Base-by-base conservation (phyloP, 495 filamentous ascomycete species). In the Penicillium argentinense region DNA sequence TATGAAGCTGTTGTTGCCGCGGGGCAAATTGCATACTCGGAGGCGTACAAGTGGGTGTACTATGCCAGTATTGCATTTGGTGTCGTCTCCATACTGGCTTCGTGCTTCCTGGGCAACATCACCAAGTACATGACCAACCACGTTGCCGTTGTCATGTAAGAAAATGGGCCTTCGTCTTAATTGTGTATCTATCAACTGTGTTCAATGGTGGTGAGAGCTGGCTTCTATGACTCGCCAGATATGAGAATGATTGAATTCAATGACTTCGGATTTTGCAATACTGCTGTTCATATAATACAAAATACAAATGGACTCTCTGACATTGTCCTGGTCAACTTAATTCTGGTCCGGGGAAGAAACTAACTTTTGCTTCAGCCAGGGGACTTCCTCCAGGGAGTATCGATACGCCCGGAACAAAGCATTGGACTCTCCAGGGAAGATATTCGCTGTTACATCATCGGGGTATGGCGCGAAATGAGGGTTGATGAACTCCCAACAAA, bases 51-150 rank as follows among this genome's bases (percentile, higher is more conserved):
- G 41, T 86, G 73, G 61, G 83, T 85, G 2, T 89, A 87, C 59
- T 80, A 81, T 58, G 75, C 74, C 39, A 85, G 80, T 51, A 82
- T 87, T 56, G 84, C 75, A 3, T 89, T 89, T 57, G 85, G 85
- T 0, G 71, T 26, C 0, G 62, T 87, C 1, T 76, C 78, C n/a
- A 79, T 88, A 17, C 22, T 86, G 9, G 80, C 84, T 6, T 76
- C 81, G 29, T 69, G 75, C 50, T 84, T 83, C 47, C 60, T 89
- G 63, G 82, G 77, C 9, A 73, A 85, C 57, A 85, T 88, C 38
- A 60, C 61, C n/a, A 63, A 76, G 66, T 85, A 81, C 53, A 82
- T 88, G 75, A 79, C 84, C 60, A 81, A 87, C 59, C 76, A 84
- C 65, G 76, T 87, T 19, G 82, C 82, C 0, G 84, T 86, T 12